Evolutionary conservation across 176 grass and related monocot genomes (phyloP).

Genomic region (Urochloa ruziziensis): DNA sequence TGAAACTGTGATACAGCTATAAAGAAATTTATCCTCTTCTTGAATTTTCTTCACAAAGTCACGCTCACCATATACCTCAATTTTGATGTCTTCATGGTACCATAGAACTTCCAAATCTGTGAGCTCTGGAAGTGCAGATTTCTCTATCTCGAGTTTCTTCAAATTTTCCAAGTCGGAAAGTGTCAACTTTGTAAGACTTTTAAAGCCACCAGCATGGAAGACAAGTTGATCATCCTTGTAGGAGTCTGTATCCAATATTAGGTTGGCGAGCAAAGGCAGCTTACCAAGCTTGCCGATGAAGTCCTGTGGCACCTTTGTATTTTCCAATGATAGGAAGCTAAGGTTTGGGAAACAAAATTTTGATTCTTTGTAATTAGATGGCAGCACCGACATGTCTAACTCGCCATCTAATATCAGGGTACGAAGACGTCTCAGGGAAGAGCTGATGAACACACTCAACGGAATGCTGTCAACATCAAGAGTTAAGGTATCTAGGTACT

Average conservation of each 20-base stretch:
- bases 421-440: neutral
- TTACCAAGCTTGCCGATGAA: neutral
- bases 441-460: neutral
- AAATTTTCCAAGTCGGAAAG: neutral
- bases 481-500: neutral
- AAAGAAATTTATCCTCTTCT: neutral
- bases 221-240: neutral
- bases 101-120: neutral
- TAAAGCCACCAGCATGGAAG: neutral
- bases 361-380: neutral
- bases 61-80: neutral
- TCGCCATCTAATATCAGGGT: neutral
- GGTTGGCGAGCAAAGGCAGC: neutral
- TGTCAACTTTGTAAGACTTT: neutral
- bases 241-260: neutral
- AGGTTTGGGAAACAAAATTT: neutral
- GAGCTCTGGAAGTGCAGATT: neutral
- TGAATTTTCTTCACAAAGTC: neutral
- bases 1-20: neutral
- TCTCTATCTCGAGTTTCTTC: neutral
- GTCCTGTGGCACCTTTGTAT: neutral
- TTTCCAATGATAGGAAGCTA: neutral
- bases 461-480: neutral
- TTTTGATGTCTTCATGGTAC: neutral
- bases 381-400: neutral